Conservation (phyloP, 192 early-diverging fungal species). For the Rhizophagus clarus region DNA sequence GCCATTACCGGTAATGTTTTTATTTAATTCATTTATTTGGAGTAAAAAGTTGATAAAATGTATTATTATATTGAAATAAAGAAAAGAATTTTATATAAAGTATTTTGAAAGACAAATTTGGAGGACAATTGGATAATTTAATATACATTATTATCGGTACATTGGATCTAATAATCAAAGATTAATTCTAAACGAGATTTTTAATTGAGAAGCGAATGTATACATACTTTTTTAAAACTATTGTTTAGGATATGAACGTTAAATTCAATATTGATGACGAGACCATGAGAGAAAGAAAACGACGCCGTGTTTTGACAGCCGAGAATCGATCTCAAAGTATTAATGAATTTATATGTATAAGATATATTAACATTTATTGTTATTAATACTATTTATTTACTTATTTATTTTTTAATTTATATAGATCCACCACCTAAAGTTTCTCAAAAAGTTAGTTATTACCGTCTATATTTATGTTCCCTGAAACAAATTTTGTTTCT, state of each 20-base stretch:
- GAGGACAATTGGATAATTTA: neutral
- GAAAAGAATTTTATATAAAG: neutral
- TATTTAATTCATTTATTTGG: neutral
- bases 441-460: neutral
- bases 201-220: neutral
- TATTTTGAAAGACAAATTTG: neutral
- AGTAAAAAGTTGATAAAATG: neutral
- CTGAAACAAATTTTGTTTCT: neutral
- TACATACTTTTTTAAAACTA: neutral
- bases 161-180: neutral
- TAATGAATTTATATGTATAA: neutral
- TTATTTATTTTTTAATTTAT: neutral
- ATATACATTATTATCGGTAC: neutral
- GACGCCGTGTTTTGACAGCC: conserved; percentile 35
- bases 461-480: neutral
- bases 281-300: conserved; percentile 42
- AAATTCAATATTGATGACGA: conserved; percentile 64
- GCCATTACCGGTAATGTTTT: conserved; percentile 76
- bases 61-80: neutral
- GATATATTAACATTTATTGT: neutral
- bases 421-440: neutral
- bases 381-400: neutral
- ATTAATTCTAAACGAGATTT: neutral
- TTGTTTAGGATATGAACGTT: conserved; percentile 63
- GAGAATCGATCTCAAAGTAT: conserved; percentile 37